Evolutionary conservation across 2,329 filamentous ascomycete species (phyloP).

Genomic region (Sporothrix luriei): DNA sequence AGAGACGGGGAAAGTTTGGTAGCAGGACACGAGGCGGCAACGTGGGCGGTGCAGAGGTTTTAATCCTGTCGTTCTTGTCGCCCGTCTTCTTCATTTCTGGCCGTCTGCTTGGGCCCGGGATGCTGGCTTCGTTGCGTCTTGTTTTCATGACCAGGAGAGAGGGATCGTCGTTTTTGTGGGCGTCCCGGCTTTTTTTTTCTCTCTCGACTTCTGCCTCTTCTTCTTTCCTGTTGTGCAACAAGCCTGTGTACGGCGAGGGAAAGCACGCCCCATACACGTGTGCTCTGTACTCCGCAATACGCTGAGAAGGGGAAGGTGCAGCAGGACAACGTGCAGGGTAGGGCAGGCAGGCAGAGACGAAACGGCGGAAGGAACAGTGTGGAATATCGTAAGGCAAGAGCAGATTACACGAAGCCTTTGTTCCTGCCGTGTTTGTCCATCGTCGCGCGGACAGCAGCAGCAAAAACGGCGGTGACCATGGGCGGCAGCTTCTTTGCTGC

Average conservation of each 20-base stretch:
- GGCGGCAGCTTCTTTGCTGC: not conserved
- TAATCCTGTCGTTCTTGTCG: not conserved
- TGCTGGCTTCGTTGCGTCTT: constrained; percentile 1
- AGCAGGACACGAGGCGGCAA: constrained; percentile 4
- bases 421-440: not conserved
- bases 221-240: not conserved
- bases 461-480: not conserved
- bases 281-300: constrained; percentile 1
- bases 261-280: constrained; percentile 14
- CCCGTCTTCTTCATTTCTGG: not conserved
- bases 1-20: constrained; percentile 18
- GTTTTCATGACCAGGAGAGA: constrained; percentile 12
- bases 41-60: constrained; percentile 15
- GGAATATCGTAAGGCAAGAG: constrained; percentile 19
- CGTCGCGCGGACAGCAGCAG: constrained; percentile 8
- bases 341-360: not conserved
- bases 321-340: not conserved
- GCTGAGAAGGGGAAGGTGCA: not conserved
- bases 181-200: not conserved
- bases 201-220: not conserved
- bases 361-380: not conserved
- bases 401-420: constrained; percentile 3
- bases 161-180: constrained; percentile 26
- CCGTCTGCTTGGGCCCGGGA: constrained; percentile 4
- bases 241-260: not conserved